phyloP scores from a whole-genome alignment of 1,284 basidiomycete species.

The Ustanciosporium gigantosporum region DNA sequence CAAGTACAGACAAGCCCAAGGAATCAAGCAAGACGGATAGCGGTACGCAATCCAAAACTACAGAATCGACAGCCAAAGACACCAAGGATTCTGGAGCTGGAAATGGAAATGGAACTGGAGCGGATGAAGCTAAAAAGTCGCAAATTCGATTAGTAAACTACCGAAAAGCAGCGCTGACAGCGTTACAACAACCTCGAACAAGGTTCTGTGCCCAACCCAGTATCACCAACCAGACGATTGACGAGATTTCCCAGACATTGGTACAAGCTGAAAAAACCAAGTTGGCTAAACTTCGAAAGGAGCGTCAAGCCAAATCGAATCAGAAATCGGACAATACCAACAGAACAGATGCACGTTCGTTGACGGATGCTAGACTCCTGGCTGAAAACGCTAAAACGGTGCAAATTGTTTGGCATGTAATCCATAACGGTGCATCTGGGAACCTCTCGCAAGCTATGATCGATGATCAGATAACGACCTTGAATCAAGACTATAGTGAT shows the following conservation, averaged over 20 bases:
- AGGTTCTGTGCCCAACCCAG: slow-evolving; percentile 28
- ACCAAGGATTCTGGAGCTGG: no score
- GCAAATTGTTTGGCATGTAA: slow-evolving; percentile 36
- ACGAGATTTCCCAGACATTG: slow-evolving; percentile 9
- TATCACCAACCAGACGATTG: slow-evolving; percentile 19
- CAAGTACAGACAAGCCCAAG: neutral
- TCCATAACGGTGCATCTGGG: slow-evolving; percentile 22
- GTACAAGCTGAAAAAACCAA: slow-evolving; percentile 8
- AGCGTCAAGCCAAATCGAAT: slow-evolving; percentile 1
- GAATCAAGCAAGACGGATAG: neutral
- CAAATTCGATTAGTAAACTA: no score
- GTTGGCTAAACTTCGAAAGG: slow-evolving; percentile 14
- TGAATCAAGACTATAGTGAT: slow-evolving; percentile 65
- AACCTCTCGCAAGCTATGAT: slow-evolving; percentile 17
- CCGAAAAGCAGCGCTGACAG: slow-evolving; percentile 2
- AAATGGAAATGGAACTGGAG: no score
- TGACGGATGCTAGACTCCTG: slow-evolving; percentile 22
- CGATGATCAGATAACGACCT: slow-evolving; percentile 64
- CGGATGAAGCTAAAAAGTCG: no score
- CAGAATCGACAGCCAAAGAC: no score
- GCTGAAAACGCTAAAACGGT: slow-evolving; percentile 24
- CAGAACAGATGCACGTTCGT: slow-evolving; percentile 5
- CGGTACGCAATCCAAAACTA: neutral
- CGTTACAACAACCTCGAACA: slow-evolving; percentile 18
- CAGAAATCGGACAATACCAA: neutral